A percentile compares a stretch with the other conserved stretches of the same genome.
These are phyloP conservation scores for Gilbertella persicaria DNA, from an alignment of 371 early-diverging fungal species.

Conservation along the genomic window DNA sequence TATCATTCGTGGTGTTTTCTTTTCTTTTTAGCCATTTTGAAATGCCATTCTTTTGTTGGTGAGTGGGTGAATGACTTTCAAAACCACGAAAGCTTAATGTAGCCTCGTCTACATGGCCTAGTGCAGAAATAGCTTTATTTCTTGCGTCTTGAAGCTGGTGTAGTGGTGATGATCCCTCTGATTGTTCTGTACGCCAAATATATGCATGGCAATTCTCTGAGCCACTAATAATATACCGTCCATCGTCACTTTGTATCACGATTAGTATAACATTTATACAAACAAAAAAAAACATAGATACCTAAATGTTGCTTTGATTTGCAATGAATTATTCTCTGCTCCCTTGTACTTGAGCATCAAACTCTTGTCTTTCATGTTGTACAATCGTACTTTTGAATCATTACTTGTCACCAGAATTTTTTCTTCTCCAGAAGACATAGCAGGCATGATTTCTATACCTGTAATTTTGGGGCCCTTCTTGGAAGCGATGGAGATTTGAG, in stretches of 20 bases:
- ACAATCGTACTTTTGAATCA: slow-evolving; percentile 81
- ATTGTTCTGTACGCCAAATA: slow-evolving; percentile 70
- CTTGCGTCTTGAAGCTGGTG: slow-evolving; percentile 16
- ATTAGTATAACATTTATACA: too few species aligned
- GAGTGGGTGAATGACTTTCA: background rate
- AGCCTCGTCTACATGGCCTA: slow-evolving; percentile 18
- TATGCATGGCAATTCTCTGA: slow-evolving; percentile 78
- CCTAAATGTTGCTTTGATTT: slow-evolving; percentile 76
- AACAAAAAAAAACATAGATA: slow-evolving; percentile 15
- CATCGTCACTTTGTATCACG: slow-evolving; percentile 79
- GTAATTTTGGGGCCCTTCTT: slow-evolving; percentile 74
- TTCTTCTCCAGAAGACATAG: slow-evolving; percentile 49
- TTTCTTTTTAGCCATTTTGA: slow-evolving; percentile 27
- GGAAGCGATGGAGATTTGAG: slow-evolving; percentile 68
- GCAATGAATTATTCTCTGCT: slow-evolving; percentile 62
- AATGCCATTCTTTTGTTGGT: slow-evolving; percentile 11
- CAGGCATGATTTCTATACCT: slow-evolving; percentile 65
- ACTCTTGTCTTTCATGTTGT: slow-evolving; percentile 72
- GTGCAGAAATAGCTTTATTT: slow-evolving; percentile 13
- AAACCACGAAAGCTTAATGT: slow-evolving; percentile 5
- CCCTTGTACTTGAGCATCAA: slow-evolving; percentile 81
- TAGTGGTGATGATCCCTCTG: slow-evolving; percentile 16
- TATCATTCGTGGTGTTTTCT: slow-evolving; percentile 10
- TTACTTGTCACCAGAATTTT: slow-evolving; percentile 74
- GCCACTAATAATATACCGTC: slow-evolving; percentile 78